Evolutionary conservation across 73 alveolate species (phyloP).

Genomic region (Tetrahymena borealis): DNA sequence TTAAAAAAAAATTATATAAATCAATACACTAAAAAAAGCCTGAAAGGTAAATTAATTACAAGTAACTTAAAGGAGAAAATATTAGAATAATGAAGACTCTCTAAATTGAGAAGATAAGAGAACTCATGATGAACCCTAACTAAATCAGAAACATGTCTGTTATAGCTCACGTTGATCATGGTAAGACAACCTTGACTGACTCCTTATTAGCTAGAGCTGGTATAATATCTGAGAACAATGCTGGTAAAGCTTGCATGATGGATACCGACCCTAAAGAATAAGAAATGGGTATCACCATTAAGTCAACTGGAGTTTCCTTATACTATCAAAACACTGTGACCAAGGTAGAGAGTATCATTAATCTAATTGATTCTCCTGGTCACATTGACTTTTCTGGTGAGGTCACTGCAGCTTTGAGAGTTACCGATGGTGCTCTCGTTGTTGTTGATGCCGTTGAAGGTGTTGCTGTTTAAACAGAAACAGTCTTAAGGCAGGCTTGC

Average conservation of each 20-base stretch:
- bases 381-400: conserved; percentile 94
- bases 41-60: no score
- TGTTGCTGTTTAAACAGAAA: conserved; percentile 88
- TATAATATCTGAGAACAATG: conserved; percentile 49
- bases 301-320: conserved; percentile 72
- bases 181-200: conserved; percentile 87
- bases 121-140: conserved; percentile 60
- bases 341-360: conserved; percentile 50
- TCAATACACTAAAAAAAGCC: no score
- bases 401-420: conserved; percentile 91
- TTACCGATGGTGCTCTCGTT: conserved; percentile 94
- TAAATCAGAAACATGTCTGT: conserved; percentile 81
- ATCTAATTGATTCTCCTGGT: conserved; percentile 95
- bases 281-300: conserved; percentile 86
- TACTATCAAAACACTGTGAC: conserved; percentile 40
- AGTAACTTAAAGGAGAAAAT: no score
- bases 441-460: conserved; percentile 93
- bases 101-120: conserved; percentile 63
- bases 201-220: conserved; percentile 70
- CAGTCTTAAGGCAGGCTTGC: conserved; percentile 90
- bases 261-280: conserved; percentile 74
- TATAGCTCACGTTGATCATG: conserved; percentile 89
- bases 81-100: conserved; percentile 46
- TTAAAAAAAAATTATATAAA: no score
- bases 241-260: conserved; percentile 61